Percentiles rank a stretch among this genome's conserved stretches.
Evolutionary conservation across 75 land plant genomes (phyloP).

Genomic region (Larix kaempferi): DNA sequence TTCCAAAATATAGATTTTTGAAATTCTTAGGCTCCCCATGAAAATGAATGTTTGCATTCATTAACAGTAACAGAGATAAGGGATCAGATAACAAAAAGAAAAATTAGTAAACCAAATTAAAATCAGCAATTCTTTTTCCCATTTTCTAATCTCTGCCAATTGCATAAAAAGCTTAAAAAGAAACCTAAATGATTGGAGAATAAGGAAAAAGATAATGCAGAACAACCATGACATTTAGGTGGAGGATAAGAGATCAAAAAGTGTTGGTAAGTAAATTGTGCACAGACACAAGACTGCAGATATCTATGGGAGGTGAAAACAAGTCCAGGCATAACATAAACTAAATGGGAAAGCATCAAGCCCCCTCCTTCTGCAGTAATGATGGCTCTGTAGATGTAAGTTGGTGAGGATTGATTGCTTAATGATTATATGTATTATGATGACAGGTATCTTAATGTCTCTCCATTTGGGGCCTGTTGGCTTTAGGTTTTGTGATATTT

Average conservation of each 20-base stretch:
- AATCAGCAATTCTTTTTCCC: background rate
- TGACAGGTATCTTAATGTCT: no score
- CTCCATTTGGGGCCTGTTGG: no score
- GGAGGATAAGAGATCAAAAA: background rate
- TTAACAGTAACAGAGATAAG: background rate
- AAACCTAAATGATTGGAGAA: background rate
- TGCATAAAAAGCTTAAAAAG: background rate
- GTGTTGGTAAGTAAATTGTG: background rate
- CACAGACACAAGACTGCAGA: background rate
- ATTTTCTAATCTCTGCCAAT: background rate
- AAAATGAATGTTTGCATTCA: background rate
- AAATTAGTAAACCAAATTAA: background rate
- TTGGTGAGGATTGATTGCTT: no score
- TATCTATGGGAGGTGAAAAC: background rate
- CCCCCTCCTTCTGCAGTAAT: no score
- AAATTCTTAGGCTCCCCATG: constrained; percentile 1
- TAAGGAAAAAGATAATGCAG: background rate
- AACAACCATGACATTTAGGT: background rate
- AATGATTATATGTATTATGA: no score
- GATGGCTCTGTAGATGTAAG: no score
- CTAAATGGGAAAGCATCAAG: no score
- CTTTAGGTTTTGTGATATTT: no score
- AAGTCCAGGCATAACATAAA: background rate
- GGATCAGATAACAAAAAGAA: background rate
- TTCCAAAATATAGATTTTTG: background rate